Conservation (phyloP, 176 grass and related monocot genomes). For the Hsuehochloa calcarea region DNA sequence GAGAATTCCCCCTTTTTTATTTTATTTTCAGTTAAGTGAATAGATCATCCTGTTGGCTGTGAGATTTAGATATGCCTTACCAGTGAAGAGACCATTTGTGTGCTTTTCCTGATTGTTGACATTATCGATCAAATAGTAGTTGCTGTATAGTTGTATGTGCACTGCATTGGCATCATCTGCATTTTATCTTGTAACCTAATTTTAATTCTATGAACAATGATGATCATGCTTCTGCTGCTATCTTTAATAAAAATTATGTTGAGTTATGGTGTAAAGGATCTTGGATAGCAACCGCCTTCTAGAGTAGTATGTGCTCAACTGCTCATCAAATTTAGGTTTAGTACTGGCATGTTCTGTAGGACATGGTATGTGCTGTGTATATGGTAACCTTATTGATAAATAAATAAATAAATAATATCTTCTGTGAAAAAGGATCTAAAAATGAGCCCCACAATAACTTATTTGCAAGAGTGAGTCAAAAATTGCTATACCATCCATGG, state of each 20-base stretch:
- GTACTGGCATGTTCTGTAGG: not conserved
- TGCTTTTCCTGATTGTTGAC: not conserved
- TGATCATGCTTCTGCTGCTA: not conserved
- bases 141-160: not conserved
- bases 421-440: slow-evolving; percentile 2
- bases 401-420: not conserved
- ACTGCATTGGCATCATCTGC: not conserved
- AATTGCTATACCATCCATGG: slow-evolving; percentile 1
- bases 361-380: slow-evolving; percentile 6
- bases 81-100: not conserved
- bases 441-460: not conserved
- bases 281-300: not conserved
- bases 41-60: slow-evolving; percentile 3
- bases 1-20: slow-evolving; percentile 22
- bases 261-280: not conserved
- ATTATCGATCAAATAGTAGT: slow-evolving; percentile 9
- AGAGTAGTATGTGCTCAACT: not conserved
- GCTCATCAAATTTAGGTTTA: not conserved
- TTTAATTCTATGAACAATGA: not conserved
- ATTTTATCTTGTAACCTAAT: slow-evolving; percentile 15
- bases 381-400: not conserved
- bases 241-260: not conserved
- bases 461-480: not conserved
- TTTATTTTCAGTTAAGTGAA: slow-evolving; percentile 5
- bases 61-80: not conserved